Base-by-base conservation (phyloP, 2,329 filamentous ascomycete genomes). In the Xylaria sp. region DNA sequence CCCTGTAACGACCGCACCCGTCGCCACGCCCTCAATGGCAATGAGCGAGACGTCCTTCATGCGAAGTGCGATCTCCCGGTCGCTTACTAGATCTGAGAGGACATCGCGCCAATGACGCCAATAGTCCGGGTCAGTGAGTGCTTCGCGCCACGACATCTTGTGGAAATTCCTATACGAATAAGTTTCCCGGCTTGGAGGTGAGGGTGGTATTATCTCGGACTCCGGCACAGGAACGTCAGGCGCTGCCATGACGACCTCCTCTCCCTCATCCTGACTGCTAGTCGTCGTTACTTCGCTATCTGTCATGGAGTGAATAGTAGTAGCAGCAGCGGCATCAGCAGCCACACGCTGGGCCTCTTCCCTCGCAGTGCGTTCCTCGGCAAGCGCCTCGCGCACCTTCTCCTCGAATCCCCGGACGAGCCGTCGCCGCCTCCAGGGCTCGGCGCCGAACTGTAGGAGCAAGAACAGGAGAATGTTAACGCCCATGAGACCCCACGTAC, bases 401-500 rank as follows among this genome's bases (percentile, higher is more conserved):
- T 93, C 91, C 72, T 93, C 92, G 74, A 96, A 93, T 27, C 92
- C 94, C 73, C 87, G 89, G 66, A 98, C 93, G 70, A 99, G 87
- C 75, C 93, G 86, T 77, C 84, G 86, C 74, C 96, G 85, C 74
- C 94, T 90, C 93, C 95, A 98, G 3, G 96, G 96, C 85, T 99
- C 95, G 69, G 97, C 91, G 23, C 96, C 89, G 74, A 97, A 91
- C 81, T 98, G 91, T 74, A 97, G 90, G 21, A 94, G 86, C 62
- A 99, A 81, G 78, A 99, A 93, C 55, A 99, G 82, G 69, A 98
- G 79, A 37, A 98, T 92, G 78, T 99, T 99, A 77, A 98, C 88
- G 27, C 95, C 95, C 96, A 99, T 99, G 70, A 99, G 83, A 0
- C 95, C 96, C 90, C 97, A 98, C 0, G 96, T 99, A 42, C 97